Evolutionary conservation across 768 basidiomycete species (phyloP).

Genomic region (Mycena olivaceomarginata): DNA sequence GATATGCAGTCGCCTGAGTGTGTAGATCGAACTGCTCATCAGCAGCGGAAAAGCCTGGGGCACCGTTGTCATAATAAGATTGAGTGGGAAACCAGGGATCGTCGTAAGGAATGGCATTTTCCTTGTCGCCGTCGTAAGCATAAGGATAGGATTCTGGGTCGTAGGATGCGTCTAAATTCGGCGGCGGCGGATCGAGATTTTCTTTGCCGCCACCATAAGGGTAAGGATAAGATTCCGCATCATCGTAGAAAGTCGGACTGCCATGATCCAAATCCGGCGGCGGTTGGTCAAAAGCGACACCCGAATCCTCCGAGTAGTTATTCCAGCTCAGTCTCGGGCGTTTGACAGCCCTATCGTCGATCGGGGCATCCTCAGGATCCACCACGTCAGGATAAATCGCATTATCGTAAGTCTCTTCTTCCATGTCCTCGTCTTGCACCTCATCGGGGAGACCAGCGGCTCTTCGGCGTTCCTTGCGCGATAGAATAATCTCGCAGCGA

Average conservation of each 20-base stretch:
- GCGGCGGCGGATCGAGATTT: constrained; percentile 10
- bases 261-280: constrained; percentile 11
- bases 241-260: background rate
- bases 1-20: background rate
- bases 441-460: constrained; percentile 43
- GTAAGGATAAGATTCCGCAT: background rate
- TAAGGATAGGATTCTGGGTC: background rate
- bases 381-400: background rate
- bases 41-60: background rate
- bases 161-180: constrained; percentile 12
- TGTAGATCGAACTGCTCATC: constrained; percentile 15
- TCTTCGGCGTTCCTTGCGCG: constrained; percentile 62
- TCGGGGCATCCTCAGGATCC: constrained; percentile 18
- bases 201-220: constrained; percentile 29
- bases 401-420: constrained; percentile 17
- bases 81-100: background rate
- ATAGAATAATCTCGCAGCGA: constrained; percentile 61
- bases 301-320: constrained; percentile 47
- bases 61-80: background rate
- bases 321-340: constrained; percentile 43
- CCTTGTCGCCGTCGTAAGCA: constrained; percentile 30
- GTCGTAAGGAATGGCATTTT: constrained; percentile 16
- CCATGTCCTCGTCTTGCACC: constrained; percentile 26
- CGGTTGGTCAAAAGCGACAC: constrained; percentile 42
- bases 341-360: constrained; percentile 34